Evolutionary conservation across 2,329 filamentous ascomycete genomes (phyloP).

Genomic region (Camptophora hylomeconis): DNA sequence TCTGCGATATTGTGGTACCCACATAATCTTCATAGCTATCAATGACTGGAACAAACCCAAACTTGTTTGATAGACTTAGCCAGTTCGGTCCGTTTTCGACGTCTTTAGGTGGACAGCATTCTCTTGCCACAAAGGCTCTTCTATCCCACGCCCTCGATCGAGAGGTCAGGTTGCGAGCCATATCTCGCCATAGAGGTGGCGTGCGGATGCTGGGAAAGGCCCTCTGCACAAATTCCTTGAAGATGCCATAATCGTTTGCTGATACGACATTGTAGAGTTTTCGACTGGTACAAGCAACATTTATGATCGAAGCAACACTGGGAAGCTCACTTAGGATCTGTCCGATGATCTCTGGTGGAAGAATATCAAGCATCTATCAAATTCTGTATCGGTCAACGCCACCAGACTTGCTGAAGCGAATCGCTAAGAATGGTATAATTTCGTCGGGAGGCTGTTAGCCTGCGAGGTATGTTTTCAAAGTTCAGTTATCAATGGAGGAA

Average conservation of each 20-base stretch:
- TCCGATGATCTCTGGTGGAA: constrained; percentile 32
- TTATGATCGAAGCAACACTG: constrained; percentile 30
- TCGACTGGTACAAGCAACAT: constrained; percentile 33
- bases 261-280: constrained; percentile 32
- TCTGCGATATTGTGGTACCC: constrained; percentile 32
- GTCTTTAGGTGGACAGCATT: constrained; percentile 31
- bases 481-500: no score
- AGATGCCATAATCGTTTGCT: constrained; percentile 35
- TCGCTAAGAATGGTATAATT: no score
- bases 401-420: no score
- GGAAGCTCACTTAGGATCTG: constrained; percentile 31
- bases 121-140: constrained; percentile 41
- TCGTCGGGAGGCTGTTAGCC: no score
- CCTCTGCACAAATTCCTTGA: constrained; percentile 32
- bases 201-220: constrained; percentile 34
- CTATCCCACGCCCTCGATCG: constrained; percentile 45
- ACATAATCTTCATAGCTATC: constrained; percentile 41
- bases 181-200: constrained; percentile 34
- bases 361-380: constrained; percentile 11
- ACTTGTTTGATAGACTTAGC: constrained; percentile 31
- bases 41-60: constrained; percentile 47
- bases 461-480: no score
- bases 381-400: no score
- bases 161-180: constrained; percentile 41
- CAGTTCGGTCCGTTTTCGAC: constrained; percentile 1